A percentile compares a stretch with the other conserved stretches of the same genome.
phyloP scores from a whole-genome alignment of 441 rosid species.

The Hypseocharis bilobata region DNA sequence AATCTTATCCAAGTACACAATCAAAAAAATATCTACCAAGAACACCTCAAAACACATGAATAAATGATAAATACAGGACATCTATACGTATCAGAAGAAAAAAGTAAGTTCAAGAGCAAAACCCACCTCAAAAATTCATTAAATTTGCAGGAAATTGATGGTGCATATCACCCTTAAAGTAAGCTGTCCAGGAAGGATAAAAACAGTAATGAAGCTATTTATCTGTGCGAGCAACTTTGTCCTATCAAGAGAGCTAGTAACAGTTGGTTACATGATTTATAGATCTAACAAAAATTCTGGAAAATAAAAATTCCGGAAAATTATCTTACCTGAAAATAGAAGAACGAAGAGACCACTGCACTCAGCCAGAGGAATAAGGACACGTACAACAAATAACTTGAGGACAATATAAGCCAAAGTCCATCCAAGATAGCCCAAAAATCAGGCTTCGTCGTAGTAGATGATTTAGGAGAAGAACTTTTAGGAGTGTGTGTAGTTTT shows the following conservation, averaged over 20 bases:
- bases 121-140: too few species aligned
- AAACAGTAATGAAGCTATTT: constrained; percentile 82
- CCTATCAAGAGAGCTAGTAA: constrained; percentile 64
- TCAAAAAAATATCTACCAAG: too few species aligned
- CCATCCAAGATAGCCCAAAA: constrained; percentile 74
- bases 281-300: neutral
- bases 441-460: constrained; percentile 37
- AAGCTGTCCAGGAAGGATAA: constrained; percentile 85
- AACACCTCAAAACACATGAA: too few species aligned
- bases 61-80: too few species aligned
- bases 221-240: constrained; percentile 82
- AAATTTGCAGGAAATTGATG: too few species aligned
- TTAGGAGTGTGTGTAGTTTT: constrained; percentile 21
- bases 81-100: too few species aligned
- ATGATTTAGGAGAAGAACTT: constrained; percentile 19
- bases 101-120: too few species aligned
- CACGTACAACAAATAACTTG: constrained; percentile 63
- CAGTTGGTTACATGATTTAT: constrained; percentile 46
- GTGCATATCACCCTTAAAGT: constrained; percentile 74
- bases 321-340: constrained; percentile 75
- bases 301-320: neutral
- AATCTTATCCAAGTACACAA: too few species aligned
- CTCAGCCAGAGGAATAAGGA: constrained; percentile 87
- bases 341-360: constrained; percentile 87
- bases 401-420: constrained; percentile 61